phyloP scores from a whole-genome alignment of 495 filamentous ascomycete species.

The Lasiosphaeria ovina region DNA sequence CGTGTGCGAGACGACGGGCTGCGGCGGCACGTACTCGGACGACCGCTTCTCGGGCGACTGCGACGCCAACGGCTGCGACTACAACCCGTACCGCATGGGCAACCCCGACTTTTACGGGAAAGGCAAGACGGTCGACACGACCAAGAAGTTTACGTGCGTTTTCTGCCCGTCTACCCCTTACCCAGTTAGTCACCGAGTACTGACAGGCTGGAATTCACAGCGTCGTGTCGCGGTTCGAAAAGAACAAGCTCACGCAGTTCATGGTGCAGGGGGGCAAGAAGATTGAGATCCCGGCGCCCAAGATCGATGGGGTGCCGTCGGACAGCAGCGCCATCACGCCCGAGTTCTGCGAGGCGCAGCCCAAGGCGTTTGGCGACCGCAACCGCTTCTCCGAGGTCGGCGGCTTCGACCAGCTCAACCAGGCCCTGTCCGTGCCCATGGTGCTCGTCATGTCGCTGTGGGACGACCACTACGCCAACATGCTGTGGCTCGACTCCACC shows the following conservation, averaged over 20 bases:
- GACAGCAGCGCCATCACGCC: slow-evolving; percentile 44
- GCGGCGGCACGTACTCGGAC: slow-evolving; percentile 53
- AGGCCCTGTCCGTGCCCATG: slow-evolving; percentile 59
- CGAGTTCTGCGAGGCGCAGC: slow-evolving; percentile 30
- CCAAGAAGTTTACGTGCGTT: slow-evolving; percentile 56
- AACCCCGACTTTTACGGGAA: slow-evolving; percentile 62
- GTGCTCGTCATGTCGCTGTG: slow-evolving; percentile 75
- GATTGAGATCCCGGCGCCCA: slow-evolving; percentile 55
- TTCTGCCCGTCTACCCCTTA: not conserved
- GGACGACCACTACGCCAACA: slow-evolving; percentile 76
- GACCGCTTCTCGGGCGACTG: slow-evolving; percentile 59
- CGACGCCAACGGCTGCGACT: slow-evolving; percentile 73
- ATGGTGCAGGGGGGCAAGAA: slow-evolving; percentile 68
- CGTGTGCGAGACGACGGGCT: slow-evolving; percentile 51
- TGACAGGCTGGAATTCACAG: slow-evolving; percentile 4
- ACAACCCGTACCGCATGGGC: slow-evolving; percentile 73
- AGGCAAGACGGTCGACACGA: slow-evolving; percentile 62
- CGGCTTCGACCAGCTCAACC: slow-evolving; percentile 57
- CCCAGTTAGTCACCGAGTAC: not conserved
- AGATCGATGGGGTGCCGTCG: slow-evolving; percentile 24
- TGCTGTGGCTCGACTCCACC: slow-evolving; percentile 80
- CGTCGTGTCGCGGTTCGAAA: slow-evolving; percentile 67
- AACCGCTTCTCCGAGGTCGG: slow-evolving; percentile 61
- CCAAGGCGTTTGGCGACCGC: slow-evolving; percentile 43
- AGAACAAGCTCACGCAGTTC: slow-evolving; percentile 62